Base-by-base conservation (phyloP, 495 filamentous ascomycete species). In the Aspergillus campestris region DNA sequence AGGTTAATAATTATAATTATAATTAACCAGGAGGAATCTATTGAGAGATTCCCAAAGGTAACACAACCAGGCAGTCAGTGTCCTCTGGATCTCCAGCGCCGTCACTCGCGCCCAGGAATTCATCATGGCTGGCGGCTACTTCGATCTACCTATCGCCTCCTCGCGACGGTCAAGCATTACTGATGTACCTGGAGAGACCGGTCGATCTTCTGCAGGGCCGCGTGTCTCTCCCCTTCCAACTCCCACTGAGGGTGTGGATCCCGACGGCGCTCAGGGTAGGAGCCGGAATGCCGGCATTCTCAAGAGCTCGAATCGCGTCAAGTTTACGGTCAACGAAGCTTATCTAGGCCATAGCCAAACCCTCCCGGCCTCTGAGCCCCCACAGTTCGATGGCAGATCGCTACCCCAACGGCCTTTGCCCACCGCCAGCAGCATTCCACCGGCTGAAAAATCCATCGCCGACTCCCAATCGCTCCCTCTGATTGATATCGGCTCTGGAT, bases 401-500 rank as follows among this genome's bases (percentile, higher is more conserved):
- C 56, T 69, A 39, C 62, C 55, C 37, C 66, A 69, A 55, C 63
- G 51, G 42, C 64, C 67, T 31, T 45, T 55, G 40, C 65, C 65
- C 49, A 61, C 58, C 15, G 63, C 63, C 49, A 69, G 56, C 66
- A 70, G 56, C 66, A 70, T 71, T 71, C 66, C 68, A 49, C 45
- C 43, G 37, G 44, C 56, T 41, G 65, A 62, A 51, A 66, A 48
- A 40, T 30, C 44, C n/a, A 31, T 57, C 45, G 15, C 47, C 31
- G 57, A 58, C 40, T 42, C 55, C 48, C 61, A 53, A 47, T 55
- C 48, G 31, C 48, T 44, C 27, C 50, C 58, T 41, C 49, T 59
- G 53, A 50, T 60, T 47, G 64, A 62, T 38, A 48, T 52, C 45
- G 57, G 52, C 54, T 46, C 56, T 34, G 48, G 51, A 51, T 60